Percentiles rank a stretch among this genome's conserved stretches.
phyloP scores from a whole-genome alignment of 2,329 filamentous ascomycete genomes.

The Botrytis fabae region DNA sequence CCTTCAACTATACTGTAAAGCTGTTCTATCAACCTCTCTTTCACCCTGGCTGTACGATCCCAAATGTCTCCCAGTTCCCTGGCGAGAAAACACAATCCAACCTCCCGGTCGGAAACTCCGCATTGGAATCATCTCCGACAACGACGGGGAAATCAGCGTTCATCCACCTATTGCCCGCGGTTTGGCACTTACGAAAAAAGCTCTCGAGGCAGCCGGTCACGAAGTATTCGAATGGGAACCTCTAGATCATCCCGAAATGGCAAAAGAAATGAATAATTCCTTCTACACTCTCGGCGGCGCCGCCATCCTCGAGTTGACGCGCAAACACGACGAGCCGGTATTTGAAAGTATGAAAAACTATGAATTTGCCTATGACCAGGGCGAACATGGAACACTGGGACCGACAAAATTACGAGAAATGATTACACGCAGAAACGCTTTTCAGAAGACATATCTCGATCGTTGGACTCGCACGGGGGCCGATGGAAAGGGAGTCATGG shows the following conservation, averaged over 20 bases:
- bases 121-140: conserved; percentile 27
- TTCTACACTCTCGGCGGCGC: conserved; percentile 42
- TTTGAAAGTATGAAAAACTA: conserved; percentile 39
- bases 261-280: conserved; percentile 35
- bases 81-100: conserved; percentile 33
- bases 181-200: conserved; percentile 10
- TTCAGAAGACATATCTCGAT: conserved; percentile 43
- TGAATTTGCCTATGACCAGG: conserved; percentile 34
- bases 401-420: conserved; percentile 39
- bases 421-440: conserved; percentile 40
- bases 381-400: conserved; percentile 36
- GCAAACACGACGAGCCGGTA: conserved; percentile 36
- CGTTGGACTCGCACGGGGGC: conserved; percentile 40
- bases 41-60: conserved; percentile 40
- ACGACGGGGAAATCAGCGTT: conserved; percentile 19
- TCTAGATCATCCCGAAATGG: conserved; percentile 40
- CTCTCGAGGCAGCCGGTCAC: conserved; percentile 17
- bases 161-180: conserved; percentile 22
- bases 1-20: conserved; percentile 23
- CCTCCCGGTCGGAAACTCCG: conserved; percentile 27
- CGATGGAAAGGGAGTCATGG: conserved; percentile 33
- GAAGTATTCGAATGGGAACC: conserved; percentile 27
- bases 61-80: conserved; percentile 40
- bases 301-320: conserved; percentile 37
- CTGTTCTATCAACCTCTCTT: conserved; percentile 30